phyloP scores from a whole-genome alignment of 495 filamentous ascomycete genomes.

The Trichoderma virens region DNA sequence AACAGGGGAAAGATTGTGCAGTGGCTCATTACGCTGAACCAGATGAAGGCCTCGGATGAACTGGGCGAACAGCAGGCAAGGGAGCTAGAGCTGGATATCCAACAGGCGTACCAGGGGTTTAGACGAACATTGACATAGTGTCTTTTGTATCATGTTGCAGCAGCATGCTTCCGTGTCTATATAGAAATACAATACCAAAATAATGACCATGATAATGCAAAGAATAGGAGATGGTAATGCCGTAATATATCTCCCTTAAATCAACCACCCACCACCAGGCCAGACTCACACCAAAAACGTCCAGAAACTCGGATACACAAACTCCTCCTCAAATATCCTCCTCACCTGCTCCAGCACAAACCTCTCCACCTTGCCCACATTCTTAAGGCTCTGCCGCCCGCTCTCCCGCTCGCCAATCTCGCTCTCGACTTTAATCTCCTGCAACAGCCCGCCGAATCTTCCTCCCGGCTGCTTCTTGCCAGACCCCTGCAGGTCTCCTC shows the following conservation, averaged over 20 bases:
- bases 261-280: not conserved
- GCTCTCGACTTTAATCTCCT: slow-evolving; percentile 92
- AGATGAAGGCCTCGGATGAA: slow-evolving; percentile 93
- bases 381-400: slow-evolving; percentile 90
- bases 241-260: not conserved
- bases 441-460: slow-evolving; percentile 64
- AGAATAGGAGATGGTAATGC: not conserved
- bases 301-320: slow-evolving; percentile 97
- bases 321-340: slow-evolving; percentile 94
- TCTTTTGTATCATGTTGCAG: not conserved
- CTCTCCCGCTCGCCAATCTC: slow-evolving; percentile 90
- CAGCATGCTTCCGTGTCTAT: slow-evolving; percentile 10
- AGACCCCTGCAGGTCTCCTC: slow-evolving; percentile 14
- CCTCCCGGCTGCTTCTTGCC: slow-evolving; percentile 20
- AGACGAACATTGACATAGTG: slow-evolving; percentile 46
- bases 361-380: slow-evolving; percentile 95
- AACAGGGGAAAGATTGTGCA: slow-evolving; percentile 93
- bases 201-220: slow-evolving; percentile 5
- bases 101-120: slow-evolving; percentile 86
- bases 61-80: slow-evolving; percentile 78
- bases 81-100: slow-evolving; percentile 81
- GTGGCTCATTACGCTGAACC: slow-evolving; percentile 94
- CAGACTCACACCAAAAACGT: slow-evolving; percentile 75
- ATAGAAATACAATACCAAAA: not conserved
- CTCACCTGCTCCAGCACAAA: slow-evolving; percentile 96